Evolutionary conservation across 2,329 filamentous ascomycete genomes (phyloP).

Genomic region (Alternaria alternata): DNA sequence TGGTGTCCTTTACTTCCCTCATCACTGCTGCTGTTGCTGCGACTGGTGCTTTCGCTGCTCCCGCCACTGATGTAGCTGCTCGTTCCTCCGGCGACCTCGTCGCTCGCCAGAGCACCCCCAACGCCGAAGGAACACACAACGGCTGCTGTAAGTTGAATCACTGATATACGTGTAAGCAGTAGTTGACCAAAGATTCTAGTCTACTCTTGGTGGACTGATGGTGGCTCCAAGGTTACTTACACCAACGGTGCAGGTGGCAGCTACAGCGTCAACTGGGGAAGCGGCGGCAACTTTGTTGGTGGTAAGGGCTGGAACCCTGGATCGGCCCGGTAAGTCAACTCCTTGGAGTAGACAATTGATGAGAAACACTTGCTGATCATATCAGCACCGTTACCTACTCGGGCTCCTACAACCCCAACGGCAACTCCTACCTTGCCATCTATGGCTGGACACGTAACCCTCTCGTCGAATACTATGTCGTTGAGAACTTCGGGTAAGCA

Average conservation of each 20-base stretch:
- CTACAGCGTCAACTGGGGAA: conserved; percentile 61
- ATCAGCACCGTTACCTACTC: conserved; percentile 46
- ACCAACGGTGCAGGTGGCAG: conserved; percentile 62
- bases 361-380: background rate
- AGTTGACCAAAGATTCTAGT: background rate
- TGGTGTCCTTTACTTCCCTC: conserved; percentile 43
- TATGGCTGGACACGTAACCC: conserved; percentile 66
- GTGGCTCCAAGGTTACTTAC: conserved; percentile 61
- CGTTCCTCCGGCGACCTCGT: conserved; percentile 42
- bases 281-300: conserved; percentile 63
- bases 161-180: background rate
- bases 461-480: conserved; percentile 61
- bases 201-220: conserved; percentile 69
- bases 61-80: conserved; percentile 48
- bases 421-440: conserved; percentile 60
- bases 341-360: conserved; percentile 9
- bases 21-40: conserved; percentile 36
- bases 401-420: conserved; percentile 44
- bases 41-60: conserved; percentile 36
- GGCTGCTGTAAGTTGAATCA: conserved; percentile 57
- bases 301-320: conserved; percentile 68
- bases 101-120: conserved; percentile 53
- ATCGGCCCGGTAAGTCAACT: conserved; percentile 54
- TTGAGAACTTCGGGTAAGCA: conserved; percentile 59
- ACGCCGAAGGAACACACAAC: conserved; percentile 61